These are phyloP conservation scores for Phytophthora hibernalis DNA, from an alignment of 352 stramenopile species.

Conservation along the genomic window DNA sequence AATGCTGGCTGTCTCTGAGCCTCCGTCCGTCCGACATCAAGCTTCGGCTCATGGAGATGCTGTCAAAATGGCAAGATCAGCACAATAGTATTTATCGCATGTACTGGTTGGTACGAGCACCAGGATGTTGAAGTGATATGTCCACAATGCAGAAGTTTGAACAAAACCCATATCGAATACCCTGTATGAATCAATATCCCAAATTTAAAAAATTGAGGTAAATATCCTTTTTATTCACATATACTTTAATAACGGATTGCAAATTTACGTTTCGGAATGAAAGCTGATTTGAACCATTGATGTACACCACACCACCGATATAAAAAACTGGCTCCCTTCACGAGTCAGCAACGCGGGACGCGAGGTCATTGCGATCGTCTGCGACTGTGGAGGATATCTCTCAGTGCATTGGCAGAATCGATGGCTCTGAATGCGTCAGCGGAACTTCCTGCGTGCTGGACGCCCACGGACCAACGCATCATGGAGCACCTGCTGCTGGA, in stretches of 20 bases:
- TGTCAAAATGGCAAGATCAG: slow-evolving; percentile 36
- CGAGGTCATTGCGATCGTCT: background rate
- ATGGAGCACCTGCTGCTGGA: slow-evolving; percentile 64
- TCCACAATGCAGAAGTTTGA: background rate
- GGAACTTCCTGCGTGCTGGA: slow-evolving; percentile 44
- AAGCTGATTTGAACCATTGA: no score
- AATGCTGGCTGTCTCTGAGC: slow-evolving; percentile 38
- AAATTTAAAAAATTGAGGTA: no score
- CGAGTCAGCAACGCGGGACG: no score
- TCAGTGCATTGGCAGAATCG: slow-evolving; percentile 5
- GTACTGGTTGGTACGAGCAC: no score
- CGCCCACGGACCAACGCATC: slow-evolving; percentile 61
- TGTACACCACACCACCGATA: background rate
- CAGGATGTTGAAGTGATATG: slow-evolving; percentile 9
- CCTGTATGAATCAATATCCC: background rate
- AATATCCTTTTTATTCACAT: no score
- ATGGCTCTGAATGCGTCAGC: slow-evolving; percentile 3
- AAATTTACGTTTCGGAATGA: no score
- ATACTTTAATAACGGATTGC: no score
- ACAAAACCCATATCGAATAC: background rate
- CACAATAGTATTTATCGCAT: no score
- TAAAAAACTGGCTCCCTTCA: background rate
- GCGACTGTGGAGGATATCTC: background rate
- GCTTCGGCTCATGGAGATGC: slow-evolving; percentile 57
- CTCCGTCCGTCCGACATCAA: slow-evolving; percentile 32